Evolutionary conservation across 2,329 filamentous ascomycete species (phyloP), one percentile per base, ranked within the genome.

Genomic region (Didymella lethalis): DNA sequence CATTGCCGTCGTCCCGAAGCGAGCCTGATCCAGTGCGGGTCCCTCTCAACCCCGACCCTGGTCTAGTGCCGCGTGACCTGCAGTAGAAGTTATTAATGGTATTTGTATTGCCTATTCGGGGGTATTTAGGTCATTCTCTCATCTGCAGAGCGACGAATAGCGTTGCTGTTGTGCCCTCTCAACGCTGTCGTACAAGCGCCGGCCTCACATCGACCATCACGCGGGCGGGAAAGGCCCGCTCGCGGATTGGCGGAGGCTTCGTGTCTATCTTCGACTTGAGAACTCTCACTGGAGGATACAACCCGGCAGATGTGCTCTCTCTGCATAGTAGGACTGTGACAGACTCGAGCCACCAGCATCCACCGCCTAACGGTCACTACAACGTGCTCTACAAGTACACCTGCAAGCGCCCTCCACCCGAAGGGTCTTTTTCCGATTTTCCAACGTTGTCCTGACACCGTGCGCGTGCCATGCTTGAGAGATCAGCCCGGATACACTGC

Each of bases 371-470:
- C 66, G 69, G 64, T 54, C 69, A 54, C 69, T 69, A 62, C 56
- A 62, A 64, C 65, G 69, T 60, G 61, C 68, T 74, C 69, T 80
- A 80, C 80, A 81, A 77, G 78, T 80, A 74, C 64, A 72, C 68
- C 58, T 64, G 64, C 70, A 76, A 75, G 75, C 76, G 75, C 78
- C 74, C 77, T 72, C 72, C 70, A 75, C 75, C 78, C 75, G 74
- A 70, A 75, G 70, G 73, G 74, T 68, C 68, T 66, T 65, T 74
- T 68, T 68, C 72, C 69, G 75, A 73, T 72, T 76, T 70, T 66
- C 65, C 64, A 67, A 64, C 62, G 62, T 73, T 63, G 62, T 68
- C 67, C 66, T 71, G 65, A 66, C 67, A 68, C 66, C 48, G 64
- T 64, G 59, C 66, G 64, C 66, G 63, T 76, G 65, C 68, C 66